Percentiles rank a stretch among this genome's conserved stretches.
phyloP scores from a whole-genome alignment of 345 rosid genomes.

The Gossypium arboreum region DNA sequence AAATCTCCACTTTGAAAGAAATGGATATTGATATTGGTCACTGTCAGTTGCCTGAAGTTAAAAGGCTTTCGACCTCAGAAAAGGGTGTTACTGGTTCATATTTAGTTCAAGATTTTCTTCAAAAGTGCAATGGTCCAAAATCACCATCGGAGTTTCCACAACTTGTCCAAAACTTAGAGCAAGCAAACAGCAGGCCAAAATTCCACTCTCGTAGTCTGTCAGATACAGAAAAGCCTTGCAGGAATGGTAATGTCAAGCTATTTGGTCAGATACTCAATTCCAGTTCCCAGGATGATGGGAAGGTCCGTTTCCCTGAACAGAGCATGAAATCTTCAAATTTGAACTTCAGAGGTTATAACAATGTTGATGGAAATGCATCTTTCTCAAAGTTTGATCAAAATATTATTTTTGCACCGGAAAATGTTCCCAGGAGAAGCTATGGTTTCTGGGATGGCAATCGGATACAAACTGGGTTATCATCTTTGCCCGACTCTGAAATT shows the following conservation, averaged over 20 bases:
- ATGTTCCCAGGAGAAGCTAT: conserved; percentile 57
- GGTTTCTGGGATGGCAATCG: conserved; percentile 87
- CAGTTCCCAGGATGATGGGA: conserved; percentile 35
- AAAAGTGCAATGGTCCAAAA: conserved; percentile 45
- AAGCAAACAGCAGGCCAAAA: conserved; percentile 33
- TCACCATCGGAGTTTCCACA: conserved; percentile 39
- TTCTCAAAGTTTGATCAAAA: conserved; percentile 42
- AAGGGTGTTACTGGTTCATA: conserved; percentile 19
- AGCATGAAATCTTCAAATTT: conserved; percentile 36
- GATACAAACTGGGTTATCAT: conserved; percentile 65
- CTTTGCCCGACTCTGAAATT: conserved; percentile 71
- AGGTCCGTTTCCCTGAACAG: conserved; percentile 30
- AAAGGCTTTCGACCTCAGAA: conserved; percentile 27
- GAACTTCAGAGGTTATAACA: conserved; percentile 37
- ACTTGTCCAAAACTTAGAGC: conserved; percentile 30
- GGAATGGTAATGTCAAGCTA: conserved; percentile 73
- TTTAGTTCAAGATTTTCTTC: conserved; percentile 40
- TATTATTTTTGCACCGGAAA: conserved; percentile 43
- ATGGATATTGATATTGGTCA: conserved; percentile 41
- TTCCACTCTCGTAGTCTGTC: conserved; percentile 38
- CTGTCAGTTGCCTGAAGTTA: conserved; percentile 35
- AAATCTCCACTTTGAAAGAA: conserved; percentile 39
- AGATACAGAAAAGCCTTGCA: conserved; percentile 47
- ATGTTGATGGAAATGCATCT: conserved; percentile 26
- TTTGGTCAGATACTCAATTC: conserved; percentile 77